Evolutionary conservation across 306 rosid species (phyloP).

Genomic region (Dryas octopetala): DNA sequence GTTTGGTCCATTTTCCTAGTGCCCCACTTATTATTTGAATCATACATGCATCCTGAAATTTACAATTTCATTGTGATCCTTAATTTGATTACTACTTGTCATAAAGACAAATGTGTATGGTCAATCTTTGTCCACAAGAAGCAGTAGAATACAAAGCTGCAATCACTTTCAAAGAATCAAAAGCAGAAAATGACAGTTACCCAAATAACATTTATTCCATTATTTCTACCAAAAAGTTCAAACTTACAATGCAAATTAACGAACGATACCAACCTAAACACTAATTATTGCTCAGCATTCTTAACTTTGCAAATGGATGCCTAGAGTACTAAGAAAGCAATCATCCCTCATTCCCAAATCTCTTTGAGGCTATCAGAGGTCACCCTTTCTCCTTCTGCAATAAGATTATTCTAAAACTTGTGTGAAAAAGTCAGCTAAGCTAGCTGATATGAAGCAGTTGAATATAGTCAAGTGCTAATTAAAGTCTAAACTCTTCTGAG

Average conservation of each 20-base stretch:
- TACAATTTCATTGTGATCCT: too few species aligned
- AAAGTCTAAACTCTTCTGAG: background rate
- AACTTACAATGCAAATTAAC: background rate
- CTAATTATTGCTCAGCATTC: background rate
- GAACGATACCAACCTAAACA: background rate
- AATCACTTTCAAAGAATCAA: background rate
- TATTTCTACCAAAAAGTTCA: background rate
- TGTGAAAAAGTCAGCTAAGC: background rate
- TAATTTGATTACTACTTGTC: too few species aligned
- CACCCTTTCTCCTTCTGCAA: background rate
- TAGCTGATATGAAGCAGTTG: too few species aligned
- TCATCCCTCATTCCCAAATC: slow-evolving; percentile 2
- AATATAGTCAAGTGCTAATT: too few species aligned
- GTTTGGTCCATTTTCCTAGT: slow-evolving; percentile 1
- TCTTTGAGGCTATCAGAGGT: background rate
- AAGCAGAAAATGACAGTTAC: background rate
- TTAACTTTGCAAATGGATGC: background rate
- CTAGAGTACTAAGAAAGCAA: background rate
- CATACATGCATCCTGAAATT: too few species aligned
- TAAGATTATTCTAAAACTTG: background rate
- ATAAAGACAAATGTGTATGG: too few species aligned
- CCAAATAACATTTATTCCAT: background rate
- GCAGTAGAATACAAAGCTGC: background rate
- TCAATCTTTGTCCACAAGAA: too few species aligned
- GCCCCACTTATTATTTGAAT: background rate